Evolutionary conservation across 208 protist genomes (phyloP).

Genomic region (Spironucleus salmonicida): DNA sequence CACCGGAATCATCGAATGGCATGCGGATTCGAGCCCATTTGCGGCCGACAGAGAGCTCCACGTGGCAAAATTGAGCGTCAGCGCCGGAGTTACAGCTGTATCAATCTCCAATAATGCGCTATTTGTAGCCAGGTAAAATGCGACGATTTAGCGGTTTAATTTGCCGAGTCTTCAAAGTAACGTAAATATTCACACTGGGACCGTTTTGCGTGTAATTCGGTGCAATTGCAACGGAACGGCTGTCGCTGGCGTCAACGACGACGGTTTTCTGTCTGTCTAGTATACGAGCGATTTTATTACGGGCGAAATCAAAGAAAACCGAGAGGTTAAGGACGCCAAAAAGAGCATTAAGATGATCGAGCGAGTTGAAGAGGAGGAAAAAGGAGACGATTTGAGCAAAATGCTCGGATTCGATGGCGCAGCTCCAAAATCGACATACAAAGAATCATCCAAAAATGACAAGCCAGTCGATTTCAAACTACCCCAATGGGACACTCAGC

Average conservation of each 20-base stretch:
- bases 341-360: background rate
- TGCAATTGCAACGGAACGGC: conserved; percentile 20
- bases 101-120: background rate
- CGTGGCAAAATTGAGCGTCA: background rate
- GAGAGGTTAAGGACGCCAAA: background rate
- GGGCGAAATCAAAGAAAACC: background rate
- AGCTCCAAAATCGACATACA: background rate
- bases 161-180: background rate
- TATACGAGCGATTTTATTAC: background rate
- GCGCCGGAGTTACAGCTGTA: background rate
- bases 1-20: background rate
- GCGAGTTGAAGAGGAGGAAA: background rate
- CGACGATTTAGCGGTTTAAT: background rate
- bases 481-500: background rate
- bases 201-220: background rate
- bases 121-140: conserved; percentile 1
- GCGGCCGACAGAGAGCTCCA: background rate
- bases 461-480: background rate
- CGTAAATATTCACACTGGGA: background rate
- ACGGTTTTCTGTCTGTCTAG: background rate
- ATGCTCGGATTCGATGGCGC: background rate
- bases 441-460: background rate
- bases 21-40: conserved; percentile 15
- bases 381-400: background rate
- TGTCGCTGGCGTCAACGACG: background rate